Evolutionary conservation across 75 land plant genomes (phyloP), one percentile per base, ranked within the genome.

Genomic region (Azolla pinnata): DNA sequence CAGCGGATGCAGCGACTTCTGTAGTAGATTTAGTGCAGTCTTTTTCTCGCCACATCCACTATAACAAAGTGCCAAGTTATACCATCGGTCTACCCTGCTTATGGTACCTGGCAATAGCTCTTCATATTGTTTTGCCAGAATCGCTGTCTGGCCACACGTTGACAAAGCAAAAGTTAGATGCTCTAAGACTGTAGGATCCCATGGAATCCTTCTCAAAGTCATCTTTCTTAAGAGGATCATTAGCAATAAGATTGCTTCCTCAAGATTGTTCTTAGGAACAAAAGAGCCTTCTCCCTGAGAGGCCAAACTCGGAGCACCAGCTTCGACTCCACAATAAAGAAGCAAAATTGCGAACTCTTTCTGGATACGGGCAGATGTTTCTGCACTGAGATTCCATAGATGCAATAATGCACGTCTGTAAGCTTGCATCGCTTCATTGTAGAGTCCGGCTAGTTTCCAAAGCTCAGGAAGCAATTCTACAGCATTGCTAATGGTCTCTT

Each of bases 381-480:
- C 74, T 0, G 61, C 32, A 51, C 76, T 76, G 59, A 91, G 76
- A 31, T 75, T 77, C 92, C 92, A 90, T 20, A 67, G 56, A 69
- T 71, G 57, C 21, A 84, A 79, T 14, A 91, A 82, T 44, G 95
- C 88, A 44, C 82, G 62, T 44, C 97, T 32, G 44, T 87, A 91
- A 0, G 97, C 77, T 28, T 75, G 40, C 23, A 88, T 82, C 7
- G 86, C 78, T 59, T 87, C 86, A 16, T 65, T 74, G 49, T 69
- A 54, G 51, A 31, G 31, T n/a, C 77, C 82, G 34, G 77, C 85
- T 40, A 75, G 60, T 34, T 75, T 74, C 70, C 83, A 84, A 35
- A 84, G 52, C 61, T 91, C 75, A 3, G 97, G 97, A 49, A 91
- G 85, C 31, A 84, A 78, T 42, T 82, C 85, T 35, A 84, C 93